These are phyloP conservation scores for Dalbergia cochinchinensis DNA, from an alignment of 306 rosid species.

Conservation along the genomic window DNA sequence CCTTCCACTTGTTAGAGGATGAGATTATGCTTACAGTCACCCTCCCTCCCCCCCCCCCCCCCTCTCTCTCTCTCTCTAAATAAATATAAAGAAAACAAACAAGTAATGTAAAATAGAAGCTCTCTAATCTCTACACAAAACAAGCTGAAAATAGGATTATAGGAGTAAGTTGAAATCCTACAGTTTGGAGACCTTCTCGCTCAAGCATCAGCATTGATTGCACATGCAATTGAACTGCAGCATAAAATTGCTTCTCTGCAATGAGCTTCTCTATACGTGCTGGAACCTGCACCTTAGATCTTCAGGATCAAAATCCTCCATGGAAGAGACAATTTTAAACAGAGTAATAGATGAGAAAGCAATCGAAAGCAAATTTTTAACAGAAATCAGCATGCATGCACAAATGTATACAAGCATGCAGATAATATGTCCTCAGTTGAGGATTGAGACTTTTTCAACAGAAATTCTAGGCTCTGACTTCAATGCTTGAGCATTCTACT, in stretches of 20 bases:
- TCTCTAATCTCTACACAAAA: constrained; percentile 9
- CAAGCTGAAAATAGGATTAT: constrained; percentile 28
- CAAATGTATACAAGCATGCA: constrained; percentile 19
- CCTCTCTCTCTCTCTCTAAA: too few species aligned
- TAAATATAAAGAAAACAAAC: background rate
- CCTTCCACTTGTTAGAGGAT: constrained; percentile 16
- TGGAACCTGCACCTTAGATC: constrained; percentile 79
- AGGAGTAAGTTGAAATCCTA: constrained; percentile 55
- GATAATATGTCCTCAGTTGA: constrained; percentile 15
- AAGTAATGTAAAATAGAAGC: constrained; percentile 26
- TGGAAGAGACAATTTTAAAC: constrained; percentile 26
- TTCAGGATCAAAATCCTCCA: constrained; percentile 44
- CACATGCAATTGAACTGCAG: constrained; percentile 92
- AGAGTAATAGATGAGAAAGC: constrained; percentile 29
- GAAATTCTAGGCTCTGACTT: constrained; percentile 13
- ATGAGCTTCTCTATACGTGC: constrained; percentile 90
- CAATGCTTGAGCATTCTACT: constrained; percentile 34
- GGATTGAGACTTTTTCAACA: constrained; percentile 7
- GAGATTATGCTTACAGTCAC: background rate
- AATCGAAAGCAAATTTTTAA: background rate
- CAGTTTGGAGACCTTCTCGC: constrained; percentile 94
- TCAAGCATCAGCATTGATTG: constrained; percentile 94
- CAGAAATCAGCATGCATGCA: constrained; percentile 33
- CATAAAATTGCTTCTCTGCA: constrained; percentile 92
- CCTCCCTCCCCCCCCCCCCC: background rate